Evolutionary conservation across 2,329 filamentous ascomycete genomes (phyloP).

Genomic region (Hysterium pulicare): DNA sequence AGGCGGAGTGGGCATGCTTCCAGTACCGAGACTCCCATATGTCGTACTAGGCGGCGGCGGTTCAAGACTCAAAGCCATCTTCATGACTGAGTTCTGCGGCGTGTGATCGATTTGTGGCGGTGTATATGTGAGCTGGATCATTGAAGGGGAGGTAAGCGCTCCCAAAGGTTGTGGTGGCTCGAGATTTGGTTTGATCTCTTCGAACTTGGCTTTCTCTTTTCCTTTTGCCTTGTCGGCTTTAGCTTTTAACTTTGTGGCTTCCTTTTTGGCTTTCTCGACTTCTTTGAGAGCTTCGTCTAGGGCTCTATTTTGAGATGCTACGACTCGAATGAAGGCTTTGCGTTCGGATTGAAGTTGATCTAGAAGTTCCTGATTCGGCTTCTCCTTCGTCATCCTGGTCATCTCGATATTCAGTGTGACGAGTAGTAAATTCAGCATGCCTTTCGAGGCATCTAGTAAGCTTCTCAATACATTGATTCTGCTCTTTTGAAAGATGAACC

Average conservation of each 20-base stretch:
- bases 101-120: conserved; percentile 3
- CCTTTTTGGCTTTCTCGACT: conserved; percentile 9
- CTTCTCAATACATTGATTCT: conserved; percentile 4
- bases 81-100: conserved; percentile 1
- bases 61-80: conserved; percentile 6
- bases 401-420: conserved; percentile 7
- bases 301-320: conserved; percentile 5
- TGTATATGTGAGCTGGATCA: conserved; percentile 4
- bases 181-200: neutral
- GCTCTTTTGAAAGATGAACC: conserved; percentile 9
- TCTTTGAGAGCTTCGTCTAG: conserved; percentile 8
- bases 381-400: conserved; percentile 3
- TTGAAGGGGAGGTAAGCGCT: conserved; percentile 2
- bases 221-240: conserved; percentile 6
- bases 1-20: no score
- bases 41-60: no score
- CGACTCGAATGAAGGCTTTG: conserved; percentile 7
- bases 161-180: conserved; percentile 2
- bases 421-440: conserved; percentile 5
- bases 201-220: neutral
- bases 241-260: conserved; percentile 5
- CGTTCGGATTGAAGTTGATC: conserved; percentile 7
- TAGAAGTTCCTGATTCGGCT: conserved; percentile 1
- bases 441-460: conserved; percentile 5
- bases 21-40: no score